These are phyloP conservation scores for Oxalis stricta DNA, from an alignment of 441 rosid species.

Conservation along the genomic window DNA sequence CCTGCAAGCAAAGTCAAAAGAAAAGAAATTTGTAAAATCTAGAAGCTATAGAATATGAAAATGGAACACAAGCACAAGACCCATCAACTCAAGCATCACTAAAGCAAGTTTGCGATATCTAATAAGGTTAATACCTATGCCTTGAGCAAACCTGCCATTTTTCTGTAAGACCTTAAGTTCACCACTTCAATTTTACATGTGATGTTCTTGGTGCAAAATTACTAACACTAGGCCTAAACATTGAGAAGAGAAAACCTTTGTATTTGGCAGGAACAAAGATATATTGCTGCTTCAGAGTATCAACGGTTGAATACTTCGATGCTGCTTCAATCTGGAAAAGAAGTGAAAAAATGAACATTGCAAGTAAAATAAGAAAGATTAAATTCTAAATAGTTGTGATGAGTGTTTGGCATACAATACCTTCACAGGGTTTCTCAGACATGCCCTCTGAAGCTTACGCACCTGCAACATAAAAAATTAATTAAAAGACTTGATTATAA, in stretches of 20 bases:
- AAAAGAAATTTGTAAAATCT: not conserved
- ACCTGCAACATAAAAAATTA: conserved; percentile 69
- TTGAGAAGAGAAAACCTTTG: conserved; percentile 40
- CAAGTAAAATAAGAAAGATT: not conserved
- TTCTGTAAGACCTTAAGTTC: no score
- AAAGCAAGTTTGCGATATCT: no score
- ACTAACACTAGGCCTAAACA: not conserved
- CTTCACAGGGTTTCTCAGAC: conserved; percentile 86
- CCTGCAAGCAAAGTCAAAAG: conserved; percentile 29
- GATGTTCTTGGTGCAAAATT: no score
- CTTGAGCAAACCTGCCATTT: no score
- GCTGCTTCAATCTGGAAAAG: conserved; percentile 80
- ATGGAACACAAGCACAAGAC: not conserved
- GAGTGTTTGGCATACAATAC: conserved; percentile 16
- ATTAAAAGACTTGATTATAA: conserved; percentile 3
- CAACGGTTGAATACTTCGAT: conserved; percentile 86
- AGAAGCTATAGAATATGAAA: not conserved
- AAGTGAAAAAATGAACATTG: conserved; percentile 1
- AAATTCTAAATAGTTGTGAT: conserved; percentile 4
- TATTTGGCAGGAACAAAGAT: conserved; percentile 64
- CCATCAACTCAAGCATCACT: not conserved
- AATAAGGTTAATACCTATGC: no score
- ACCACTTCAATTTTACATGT: no score
- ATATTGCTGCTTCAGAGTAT: conserved; percentile 76
- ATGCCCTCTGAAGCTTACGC: conserved; percentile 84